A percentile compares a stretch with the other conserved stretches of the same genome.
Evolutionary conservation across 1,284 basidiomycete species (phyloP).

Genomic region (Moesziomyces sp.): DNA sequence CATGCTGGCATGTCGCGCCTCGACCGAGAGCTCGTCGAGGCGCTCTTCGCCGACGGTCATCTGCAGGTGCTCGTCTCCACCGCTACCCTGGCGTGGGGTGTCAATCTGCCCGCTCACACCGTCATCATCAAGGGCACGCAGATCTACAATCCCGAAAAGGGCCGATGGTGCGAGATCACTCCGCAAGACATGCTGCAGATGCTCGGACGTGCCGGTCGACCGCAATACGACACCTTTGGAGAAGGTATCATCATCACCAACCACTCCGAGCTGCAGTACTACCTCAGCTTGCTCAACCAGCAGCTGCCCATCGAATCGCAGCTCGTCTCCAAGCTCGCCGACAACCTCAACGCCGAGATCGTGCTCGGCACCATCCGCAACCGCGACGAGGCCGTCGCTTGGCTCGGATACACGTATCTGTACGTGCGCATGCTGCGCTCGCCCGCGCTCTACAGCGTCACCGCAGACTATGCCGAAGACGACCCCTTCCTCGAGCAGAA

Average conservation of each 20-base stretch:
- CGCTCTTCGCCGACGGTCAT: constrained; percentile 90
- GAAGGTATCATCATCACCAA: constrained; percentile 99
- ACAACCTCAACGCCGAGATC: constrained; percentile 97
- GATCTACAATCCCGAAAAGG: constrained; percentile 99
- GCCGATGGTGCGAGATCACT: constrained; percentile 94
- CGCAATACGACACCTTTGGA: constrained; percentile 96
- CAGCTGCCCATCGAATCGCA: constrained; percentile 89
- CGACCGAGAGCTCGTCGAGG: constrained; percentile 92
- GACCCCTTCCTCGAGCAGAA: constrained; percentile 89
- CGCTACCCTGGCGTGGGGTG: constrained; percentile 98
- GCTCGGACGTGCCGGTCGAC: constrained; percentile 96
- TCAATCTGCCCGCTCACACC: constrained; percentile 96
- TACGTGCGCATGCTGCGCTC: constrained; percentile 97
- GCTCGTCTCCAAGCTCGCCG: constrained; percentile 89
- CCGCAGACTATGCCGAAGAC: constrained; percentile 88
- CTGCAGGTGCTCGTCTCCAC: constrained; percentile 96
- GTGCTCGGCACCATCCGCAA: constrained; percentile 95
- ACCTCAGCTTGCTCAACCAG: constrained; percentile 70
- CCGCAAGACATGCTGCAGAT: constrained; percentile 98
- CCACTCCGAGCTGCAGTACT: constrained; percentile 95
- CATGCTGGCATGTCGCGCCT: constrained; percentile 98
- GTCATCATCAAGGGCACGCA: constrained; percentile 99
- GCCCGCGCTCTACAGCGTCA: constrained; percentile 88
- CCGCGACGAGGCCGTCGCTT: constrained; percentile 92
- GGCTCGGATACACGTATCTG: constrained; percentile 72